Conservation (phyloP, 306 rosid species). For the Clitoria ternatea region DNA sequence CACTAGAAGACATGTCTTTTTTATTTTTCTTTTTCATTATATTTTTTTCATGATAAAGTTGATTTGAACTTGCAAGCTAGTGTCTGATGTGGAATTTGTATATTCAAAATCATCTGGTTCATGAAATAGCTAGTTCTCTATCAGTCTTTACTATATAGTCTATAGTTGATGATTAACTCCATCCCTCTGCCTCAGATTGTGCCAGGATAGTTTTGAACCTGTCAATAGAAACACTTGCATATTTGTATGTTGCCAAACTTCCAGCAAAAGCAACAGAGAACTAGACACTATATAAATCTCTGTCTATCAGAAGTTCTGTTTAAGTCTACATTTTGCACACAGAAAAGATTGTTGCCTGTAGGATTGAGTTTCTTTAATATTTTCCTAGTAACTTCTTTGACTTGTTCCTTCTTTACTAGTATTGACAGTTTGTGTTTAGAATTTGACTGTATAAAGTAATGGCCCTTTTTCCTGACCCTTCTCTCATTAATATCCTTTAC, state of each 20-base stretch:
- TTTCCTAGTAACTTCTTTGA: neutral
- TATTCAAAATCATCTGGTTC: neutral
- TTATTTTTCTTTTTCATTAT: neutral
- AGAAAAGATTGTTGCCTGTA: neutral
- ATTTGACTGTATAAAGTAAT: neutral
- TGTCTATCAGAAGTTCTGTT: neutral
- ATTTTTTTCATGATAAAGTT: neutral
- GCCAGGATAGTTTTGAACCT: neutral
- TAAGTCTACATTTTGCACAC: constrained; percentile 4
- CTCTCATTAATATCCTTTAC: constrained; percentile 16
- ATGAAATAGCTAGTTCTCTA: neutral
- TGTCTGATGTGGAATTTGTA: constrained; percentile 8
- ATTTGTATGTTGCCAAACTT: constrained; percentile 8
- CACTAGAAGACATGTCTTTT: neutral
- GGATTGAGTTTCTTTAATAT: constrained; percentile 9
- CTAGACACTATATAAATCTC: constrained; percentile 6
- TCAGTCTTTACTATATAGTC: constrained; percentile 8
- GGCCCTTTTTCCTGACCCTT: constrained; percentile 7
- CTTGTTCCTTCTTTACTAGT: constrained; percentile 1
- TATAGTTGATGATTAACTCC: neutral
- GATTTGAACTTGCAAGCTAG: constrained; percentile 1
- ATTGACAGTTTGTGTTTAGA: neutral
- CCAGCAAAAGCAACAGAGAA: constrained; percentile 8
- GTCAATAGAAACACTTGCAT: neutral
- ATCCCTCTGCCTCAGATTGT: neutral